Percentiles rank a stretch among this genome's conserved stretches.
These are phyloP conservation scores for Chaetomium strumarium DNA, from an alignment of 2,329 filamentous ascomycete genomes.

Conservation along the genomic window DNA sequence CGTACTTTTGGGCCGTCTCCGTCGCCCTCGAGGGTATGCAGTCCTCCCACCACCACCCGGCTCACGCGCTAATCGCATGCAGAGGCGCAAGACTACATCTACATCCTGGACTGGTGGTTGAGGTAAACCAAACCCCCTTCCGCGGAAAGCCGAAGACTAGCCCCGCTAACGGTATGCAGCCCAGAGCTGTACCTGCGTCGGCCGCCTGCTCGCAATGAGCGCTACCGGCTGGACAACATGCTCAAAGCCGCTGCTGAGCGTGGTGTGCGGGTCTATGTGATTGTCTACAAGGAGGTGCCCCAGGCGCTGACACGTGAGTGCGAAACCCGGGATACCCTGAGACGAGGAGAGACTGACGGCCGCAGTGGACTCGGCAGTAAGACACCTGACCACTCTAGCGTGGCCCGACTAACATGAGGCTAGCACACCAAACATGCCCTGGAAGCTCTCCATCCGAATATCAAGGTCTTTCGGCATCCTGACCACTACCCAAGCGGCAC, in stretches of 20 bases:
- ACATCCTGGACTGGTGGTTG: constrained; percentile 88
- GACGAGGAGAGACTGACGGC: constrained; percentile 1
- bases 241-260: constrained; percentile 75
- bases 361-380: constrained; percentile 28
- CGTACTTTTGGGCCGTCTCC: constrained; percentile 81
- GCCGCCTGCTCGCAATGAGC: constrained; percentile 73
- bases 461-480: constrained; percentile 83
- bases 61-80: constrained; percentile 13
- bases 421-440: constrained; percentile 74
- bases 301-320: constrained; percentile 72
- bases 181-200: constrained; percentile 83
- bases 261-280: constrained; percentile 76
- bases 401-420: constrained; percentile 6
- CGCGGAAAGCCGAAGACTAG: neutral
- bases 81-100: constrained; percentile 70
- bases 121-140: constrained; percentile 30
- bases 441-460: constrained; percentile 74
- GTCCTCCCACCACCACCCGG: neutral
- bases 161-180: constrained; percentile 27
- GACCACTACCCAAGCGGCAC: constrained; percentile 75
- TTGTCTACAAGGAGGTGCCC: constrained; percentile 89
- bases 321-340: constrained; percentile 7
- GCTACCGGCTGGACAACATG: constrained; percentile 79
- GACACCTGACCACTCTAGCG: neutral
- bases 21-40: constrained; percentile 60